A percentile compares a stretch with the other conserved stretches of the same genome.
phyloP scores from a whole-genome alignment of 1,284 basidiomycete species.

The Trametes hirsuta region DNA sequence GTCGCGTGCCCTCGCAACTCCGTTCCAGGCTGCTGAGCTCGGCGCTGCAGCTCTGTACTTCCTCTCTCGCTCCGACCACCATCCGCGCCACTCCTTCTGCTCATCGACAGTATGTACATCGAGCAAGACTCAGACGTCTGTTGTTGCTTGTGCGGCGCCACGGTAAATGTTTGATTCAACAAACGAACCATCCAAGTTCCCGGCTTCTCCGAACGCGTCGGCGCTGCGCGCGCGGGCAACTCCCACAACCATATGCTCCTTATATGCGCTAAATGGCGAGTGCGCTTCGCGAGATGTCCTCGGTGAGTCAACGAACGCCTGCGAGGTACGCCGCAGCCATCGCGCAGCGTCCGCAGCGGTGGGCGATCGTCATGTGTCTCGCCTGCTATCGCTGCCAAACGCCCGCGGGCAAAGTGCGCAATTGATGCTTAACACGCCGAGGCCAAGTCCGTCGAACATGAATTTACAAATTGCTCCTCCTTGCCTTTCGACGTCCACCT shows the following conservation, averaged over 20 bases:
- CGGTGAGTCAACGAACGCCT: constrained; percentile 5
- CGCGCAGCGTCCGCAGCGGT: constrained; percentile 14
- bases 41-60: neutral
- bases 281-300: neutral
- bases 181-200: too few species aligned
- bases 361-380: constrained; percentile 8
- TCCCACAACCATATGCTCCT: too few species aligned
- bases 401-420: neutral
- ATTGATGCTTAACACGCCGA: neutral
- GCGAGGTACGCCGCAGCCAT: constrained; percentile 9
- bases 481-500: neutral
- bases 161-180: neutral
- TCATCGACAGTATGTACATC: neutral
- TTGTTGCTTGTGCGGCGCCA: neutral
- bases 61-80: neutral
- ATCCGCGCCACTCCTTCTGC: neutral
- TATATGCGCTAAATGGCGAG: neutral
- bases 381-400: constrained; percentile 2
- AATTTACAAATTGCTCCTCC: neutral
- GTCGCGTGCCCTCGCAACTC: neutral
- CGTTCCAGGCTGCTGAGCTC: neutral
- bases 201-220: neutral
- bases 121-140: neutral
- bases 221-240: neutral
- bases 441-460: neutral